Evolutionary conservation across 2,329 filamentous ascomycete species (phyloP), one percentile per base, ranked within the genome.

Genomic region (Sarocladiaceae sp.): DNA sequence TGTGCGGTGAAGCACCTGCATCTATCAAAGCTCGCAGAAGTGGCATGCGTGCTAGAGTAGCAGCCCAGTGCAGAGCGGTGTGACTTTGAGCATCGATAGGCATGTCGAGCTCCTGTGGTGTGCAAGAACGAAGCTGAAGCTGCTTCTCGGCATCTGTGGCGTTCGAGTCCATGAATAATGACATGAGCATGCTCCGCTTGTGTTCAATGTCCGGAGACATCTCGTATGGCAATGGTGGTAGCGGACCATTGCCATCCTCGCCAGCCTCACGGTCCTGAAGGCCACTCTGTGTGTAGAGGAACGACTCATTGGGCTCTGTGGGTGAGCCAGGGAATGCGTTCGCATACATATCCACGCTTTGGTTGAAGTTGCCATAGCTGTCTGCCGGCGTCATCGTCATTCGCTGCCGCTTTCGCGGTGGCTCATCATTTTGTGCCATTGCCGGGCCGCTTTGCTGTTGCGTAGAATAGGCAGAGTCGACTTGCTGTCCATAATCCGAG

Each of bases 21-120:
- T 81, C 74, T 45, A 97, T 86, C 10, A 98, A 73, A 0, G 90
- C 77, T 44, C 86, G 82, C 46, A 97, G 72, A 5, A 98, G 73
- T 1, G 86, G 78, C 60, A 95, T 83, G 13, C 91, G 84, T 3
- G 89, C 89, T 37, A 98, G 73, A 4, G 93, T 96, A 4, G 93
- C 89, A 2, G 93, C 93, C 93, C 93, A 98, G 58, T 97, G 91
- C 32, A 98, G 71, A 3, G 90, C 90, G 15, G 89, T 97, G 58
- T 97, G 88, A 27, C 83, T 83, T 47, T 88, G 88, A 20, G 83
- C 77, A 58, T 98, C 93, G 46, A 98, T 88, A 2, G 93, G 91
- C 60, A 93, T 84, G 57, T 98, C 93, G 18, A 97, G 76, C 53
- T 98, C 91, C 31, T 83, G 70, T 0, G 87, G 80, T 1, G 81